Conservation (phyloP, 1,284 basidiomycete species). For the Cerrena zonata region DNA sequence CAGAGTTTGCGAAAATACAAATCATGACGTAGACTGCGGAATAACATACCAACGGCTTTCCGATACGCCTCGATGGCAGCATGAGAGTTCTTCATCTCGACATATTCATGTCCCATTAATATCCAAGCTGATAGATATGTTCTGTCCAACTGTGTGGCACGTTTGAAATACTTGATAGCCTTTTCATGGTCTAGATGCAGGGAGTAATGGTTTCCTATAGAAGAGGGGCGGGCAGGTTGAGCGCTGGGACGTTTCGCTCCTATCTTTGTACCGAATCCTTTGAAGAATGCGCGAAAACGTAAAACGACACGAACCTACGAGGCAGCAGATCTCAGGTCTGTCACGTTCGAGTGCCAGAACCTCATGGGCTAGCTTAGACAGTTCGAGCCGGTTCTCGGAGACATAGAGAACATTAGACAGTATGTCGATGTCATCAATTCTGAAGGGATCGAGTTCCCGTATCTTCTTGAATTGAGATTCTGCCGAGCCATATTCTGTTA, state of each 20-base stretch:
- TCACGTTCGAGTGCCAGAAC: constrained; percentile 84
- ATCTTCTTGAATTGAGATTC: constrained; percentile 81
- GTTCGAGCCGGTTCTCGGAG: constrained; percentile 80
- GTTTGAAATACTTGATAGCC: constrained; percentile 90
- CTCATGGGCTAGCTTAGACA: constrained; percentile 89
- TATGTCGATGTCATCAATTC: constrained; percentile 93
- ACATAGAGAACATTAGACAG: constrained; percentile 98
- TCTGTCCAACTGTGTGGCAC: constrained; percentile 89
- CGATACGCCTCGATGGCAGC: constrained; percentile 97
- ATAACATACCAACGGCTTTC: constrained; percentile 80
- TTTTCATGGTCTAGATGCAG: constrained; percentile 90
- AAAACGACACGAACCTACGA: constrained; percentile 66
- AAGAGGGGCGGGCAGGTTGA: constrained; percentile 4
- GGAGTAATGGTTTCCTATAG: constrained; percentile 90
- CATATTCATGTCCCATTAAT: constrained; percentile 97
- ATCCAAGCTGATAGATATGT: constrained; percentile 98
- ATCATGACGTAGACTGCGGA: background rate
- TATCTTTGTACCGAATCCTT: background rate
- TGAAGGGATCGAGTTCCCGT: constrained; percentile 75
- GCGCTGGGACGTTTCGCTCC: no score
- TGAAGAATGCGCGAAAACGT: background rate
- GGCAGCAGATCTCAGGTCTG: constrained; percentile 89
- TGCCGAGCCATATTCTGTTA: constrained; percentile 84
- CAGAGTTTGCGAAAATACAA: constrained; percentile 1
- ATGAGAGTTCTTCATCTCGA: constrained; percentile 98